A percentile compares a stretch with the other conserved stretches of the same genome.
Conservation (phyloP, 805 yeast species). For the Ogataea sp. region DNA sequence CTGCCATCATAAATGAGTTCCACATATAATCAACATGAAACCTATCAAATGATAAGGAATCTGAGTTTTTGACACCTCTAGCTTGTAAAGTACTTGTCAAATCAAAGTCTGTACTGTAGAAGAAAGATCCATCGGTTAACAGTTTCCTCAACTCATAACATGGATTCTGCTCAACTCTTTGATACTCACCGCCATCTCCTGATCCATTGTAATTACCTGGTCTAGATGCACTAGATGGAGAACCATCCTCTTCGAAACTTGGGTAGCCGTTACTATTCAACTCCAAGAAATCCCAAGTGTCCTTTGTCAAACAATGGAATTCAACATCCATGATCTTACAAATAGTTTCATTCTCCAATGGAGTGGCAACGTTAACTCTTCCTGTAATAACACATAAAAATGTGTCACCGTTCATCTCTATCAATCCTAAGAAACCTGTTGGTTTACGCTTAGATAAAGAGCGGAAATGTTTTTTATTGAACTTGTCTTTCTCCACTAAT, state of each 20-base stretch:
- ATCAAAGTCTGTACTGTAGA: conserved; percentile 88
- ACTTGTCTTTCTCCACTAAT: conserved; percentile 30
- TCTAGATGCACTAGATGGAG: not conserved
- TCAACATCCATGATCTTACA: conserved; percentile 80
- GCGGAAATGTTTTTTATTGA: conserved; percentile 31
- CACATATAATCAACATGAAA: conserved; percentile 90
- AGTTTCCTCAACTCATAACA: conserved; percentile 74
- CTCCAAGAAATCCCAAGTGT: conserved; percentile 74
- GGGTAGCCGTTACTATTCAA: conserved; percentile 66
- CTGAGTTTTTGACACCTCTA: conserved; percentile 46
- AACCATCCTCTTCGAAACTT: conserved; percentile 31
- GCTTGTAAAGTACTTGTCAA: conserved; percentile 79
- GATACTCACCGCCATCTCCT: conserved; percentile 7
- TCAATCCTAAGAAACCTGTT: conserved; percentile 74
- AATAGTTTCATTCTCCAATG: conserved; percentile 71
- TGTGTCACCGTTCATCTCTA: conserved; percentile 56
- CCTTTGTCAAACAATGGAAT: conserved; percentile 64
- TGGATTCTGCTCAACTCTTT: conserved; percentile 56
- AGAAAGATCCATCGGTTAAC: conserved; percentile 81
- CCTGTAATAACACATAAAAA: conserved; percentile 78
- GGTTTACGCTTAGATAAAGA: conserved; percentile 37
- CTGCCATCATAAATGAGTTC: conserved; percentile 88
- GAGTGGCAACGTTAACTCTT: conserved; percentile 70
- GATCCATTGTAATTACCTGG: conserved; percentile 17
- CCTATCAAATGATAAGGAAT: conserved; percentile 42